Percentiles rank a stretch among this genome's conserved stretches.
These are phyloP conservation scores for Globisporangium nagaii DNA, from an alignment of 352 stramenopile genomes.

Conservation along the genomic window DNA sequence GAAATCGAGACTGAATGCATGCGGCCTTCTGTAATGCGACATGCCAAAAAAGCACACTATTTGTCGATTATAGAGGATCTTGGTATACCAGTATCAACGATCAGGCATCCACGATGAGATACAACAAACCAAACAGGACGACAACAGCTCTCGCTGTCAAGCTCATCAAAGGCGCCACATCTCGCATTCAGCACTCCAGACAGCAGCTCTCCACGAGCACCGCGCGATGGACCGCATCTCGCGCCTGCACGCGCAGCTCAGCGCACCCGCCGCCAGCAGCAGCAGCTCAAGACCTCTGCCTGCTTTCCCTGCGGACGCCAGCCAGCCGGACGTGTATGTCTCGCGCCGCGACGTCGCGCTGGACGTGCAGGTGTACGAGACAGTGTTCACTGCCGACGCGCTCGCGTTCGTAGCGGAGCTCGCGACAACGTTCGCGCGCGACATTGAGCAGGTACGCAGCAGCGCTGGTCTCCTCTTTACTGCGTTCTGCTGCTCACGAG, in stretches of 20 bases:
- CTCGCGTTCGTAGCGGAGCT: slow-evolving; percentile 86
- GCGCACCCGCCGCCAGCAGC: background rate
- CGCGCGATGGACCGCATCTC: slow-evolving; percentile 39
- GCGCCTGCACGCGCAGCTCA: slow-evolving; percentile 30
- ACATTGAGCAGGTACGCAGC: slow-evolving; percentile 38
- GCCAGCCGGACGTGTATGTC: slow-evolving; percentile 19
- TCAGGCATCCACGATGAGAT: too few species aligned
- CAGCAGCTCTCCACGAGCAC: background rate
- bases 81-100: too few species aligned
- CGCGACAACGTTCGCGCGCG: slow-evolving; percentile 61
- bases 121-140: too few species aligned
- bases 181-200: background rate
- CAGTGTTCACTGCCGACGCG: slow-evolving; percentile 81
- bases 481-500: too few species aligned
- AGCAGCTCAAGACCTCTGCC: background rate
- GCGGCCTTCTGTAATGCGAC: background rate
- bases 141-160: too few species aligned
- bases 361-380: slow-evolving; percentile 31
- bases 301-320: background rate
- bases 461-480: too few species aligned
- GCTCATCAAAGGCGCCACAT: too few species aligned
- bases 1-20: background rate
- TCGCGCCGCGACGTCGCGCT: slow-evolving; percentile 16
- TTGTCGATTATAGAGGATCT: too few species aligned
- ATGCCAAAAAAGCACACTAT: background rate